Conservation (phyloP, 495 filamentous ascomycete genomes). For the Aspergillus haitiensis region DNA sequence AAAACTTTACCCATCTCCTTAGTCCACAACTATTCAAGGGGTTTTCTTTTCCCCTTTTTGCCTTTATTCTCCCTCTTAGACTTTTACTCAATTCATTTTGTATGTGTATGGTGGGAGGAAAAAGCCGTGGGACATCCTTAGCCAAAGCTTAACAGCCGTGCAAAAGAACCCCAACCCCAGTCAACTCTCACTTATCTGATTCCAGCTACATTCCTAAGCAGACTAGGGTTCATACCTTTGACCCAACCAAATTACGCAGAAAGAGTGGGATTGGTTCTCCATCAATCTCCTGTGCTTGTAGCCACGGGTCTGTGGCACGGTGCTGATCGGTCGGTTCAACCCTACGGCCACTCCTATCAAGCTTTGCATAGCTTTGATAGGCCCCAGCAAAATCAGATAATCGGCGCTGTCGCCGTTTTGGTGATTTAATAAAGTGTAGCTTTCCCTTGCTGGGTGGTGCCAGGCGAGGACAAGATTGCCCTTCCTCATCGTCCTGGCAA, state of each 20-base stretch:
- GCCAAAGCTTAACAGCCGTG: constrained; percentile 3
- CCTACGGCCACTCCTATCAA: neutral
- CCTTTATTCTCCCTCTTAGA: neutral
- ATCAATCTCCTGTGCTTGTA: constrained; percentile 2
- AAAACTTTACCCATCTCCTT: no score
- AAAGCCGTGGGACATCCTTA: neutral
- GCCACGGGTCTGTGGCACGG: neutral
- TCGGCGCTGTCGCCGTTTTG: neutral
- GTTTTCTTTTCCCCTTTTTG: neutral
- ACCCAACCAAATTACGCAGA: constrained; percentile 4
- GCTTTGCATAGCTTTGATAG: neutral
- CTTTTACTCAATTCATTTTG: neutral
- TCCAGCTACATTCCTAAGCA: neutral
- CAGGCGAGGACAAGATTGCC: constrained; percentile 14
- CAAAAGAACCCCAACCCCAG: neutral
- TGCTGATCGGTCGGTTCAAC: constrained; percentile 26
- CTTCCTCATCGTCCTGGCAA: neutral
- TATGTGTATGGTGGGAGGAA: neutral
- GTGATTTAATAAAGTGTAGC: neutral
- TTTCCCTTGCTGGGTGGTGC: neutral
- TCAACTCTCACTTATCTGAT: constrained; percentile 4
- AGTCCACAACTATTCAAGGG: neutral
- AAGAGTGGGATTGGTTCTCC: neutral
- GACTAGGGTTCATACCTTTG: neutral
- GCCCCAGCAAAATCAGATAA: constrained; percentile 7